These are phyloP conservation scores for Alternaria panax DNA, from an alignment of 2,329 filamentous ascomycete genomes.

Conservation along the genomic window DNA sequence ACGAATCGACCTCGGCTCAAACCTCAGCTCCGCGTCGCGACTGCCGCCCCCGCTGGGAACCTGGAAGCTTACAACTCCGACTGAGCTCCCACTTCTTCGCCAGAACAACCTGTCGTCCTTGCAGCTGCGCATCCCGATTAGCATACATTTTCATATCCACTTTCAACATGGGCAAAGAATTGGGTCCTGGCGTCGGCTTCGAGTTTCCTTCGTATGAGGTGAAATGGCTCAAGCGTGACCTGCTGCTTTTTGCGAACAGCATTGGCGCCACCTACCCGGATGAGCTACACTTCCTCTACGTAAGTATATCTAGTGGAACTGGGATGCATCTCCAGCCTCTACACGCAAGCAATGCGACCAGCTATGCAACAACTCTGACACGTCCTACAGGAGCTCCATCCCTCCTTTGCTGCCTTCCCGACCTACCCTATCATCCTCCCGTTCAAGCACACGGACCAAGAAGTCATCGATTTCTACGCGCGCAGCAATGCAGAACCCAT, in stretches of 20 bases:
- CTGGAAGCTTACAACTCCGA: constrained; percentile 18
- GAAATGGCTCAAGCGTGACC: constrained; percentile 86
- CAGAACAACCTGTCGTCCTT: not conserved
- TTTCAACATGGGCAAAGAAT: constrained; percentile 42
- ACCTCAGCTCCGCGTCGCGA: constrained; percentile 31
- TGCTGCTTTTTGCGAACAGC: constrained; percentile 86
- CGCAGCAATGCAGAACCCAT: constrained; percentile 71
- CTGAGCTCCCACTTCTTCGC: constrained; percentile 3
- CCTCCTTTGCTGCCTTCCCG: constrained; percentile 85
- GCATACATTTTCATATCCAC: not conserved
- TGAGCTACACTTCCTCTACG: constrained; percentile 92
- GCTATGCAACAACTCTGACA: constrained; percentile 9
- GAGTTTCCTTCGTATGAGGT: constrained; percentile 79
- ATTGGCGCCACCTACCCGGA: constrained; percentile 80
- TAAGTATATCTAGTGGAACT: constrained; percentile 54
- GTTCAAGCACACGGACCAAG: constrained; percentile 78
- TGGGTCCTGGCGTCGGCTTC: constrained; percentile 70
- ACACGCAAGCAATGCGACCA: not conserved
- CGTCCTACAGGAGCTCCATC: constrained; percentile 77
- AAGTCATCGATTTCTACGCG: constrained; percentile 86
- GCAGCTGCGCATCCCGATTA: not conserved
- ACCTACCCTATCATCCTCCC: constrained; percentile 85
- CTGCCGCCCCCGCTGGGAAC: constrained; percentile 39
- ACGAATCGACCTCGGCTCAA: constrained; percentile 45
- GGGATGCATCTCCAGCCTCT: not conserved